Evolutionary conservation across 306 rosid species (phyloP).

Genomic region (Begonia fuchsioides): DNA sequence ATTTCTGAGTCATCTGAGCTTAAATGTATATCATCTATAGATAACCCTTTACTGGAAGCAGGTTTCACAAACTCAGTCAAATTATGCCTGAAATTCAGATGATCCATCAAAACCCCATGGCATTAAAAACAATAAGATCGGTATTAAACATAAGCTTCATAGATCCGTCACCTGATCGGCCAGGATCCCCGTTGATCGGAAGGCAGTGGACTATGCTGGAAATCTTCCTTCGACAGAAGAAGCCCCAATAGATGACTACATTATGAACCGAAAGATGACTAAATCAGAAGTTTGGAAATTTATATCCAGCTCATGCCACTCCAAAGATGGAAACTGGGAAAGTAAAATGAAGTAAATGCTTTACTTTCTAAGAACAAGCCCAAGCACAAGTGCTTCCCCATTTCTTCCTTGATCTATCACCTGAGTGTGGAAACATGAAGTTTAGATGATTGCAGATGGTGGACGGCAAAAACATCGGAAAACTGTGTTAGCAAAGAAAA

Average conservation of each 20-base stretch:
- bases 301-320: conserved; percentile 6
- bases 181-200: conserved; percentile 50
- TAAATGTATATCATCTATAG: conserved; percentile 59
- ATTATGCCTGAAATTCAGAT: conserved; percentile 46
- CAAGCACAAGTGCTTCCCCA: conserved; percentile 79
- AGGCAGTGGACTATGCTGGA: conserved; percentile 85
- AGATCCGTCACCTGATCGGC: conserved; percentile 33
- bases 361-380: conserved; percentile 87
- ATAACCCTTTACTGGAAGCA: conserved; percentile 81
- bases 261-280: conserved; percentile 8
- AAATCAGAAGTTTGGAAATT: no score
- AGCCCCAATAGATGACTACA: conserved; percentile 87
- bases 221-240: conserved; percentile 78
- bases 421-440: conserved; percentile 27
- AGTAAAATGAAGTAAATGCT: background rate
- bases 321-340: background rate
- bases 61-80: conserved; percentile 80
- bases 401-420: conserved; percentile 84
- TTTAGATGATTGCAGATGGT: conserved; percentile 12
- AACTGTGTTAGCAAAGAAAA: conserved; percentile 9
- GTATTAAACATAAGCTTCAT: conserved; percentile 8
- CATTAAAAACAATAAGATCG: background rate
- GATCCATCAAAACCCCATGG: conserved; percentile 15
- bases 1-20: conserved; percentile 87
- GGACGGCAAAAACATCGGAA: conserved; percentile 1